These are phyloP conservation scores for Blattamonas nauphoetae DNA, from an alignment of 78 protist species.

Conservation along the genomic window DNA sequence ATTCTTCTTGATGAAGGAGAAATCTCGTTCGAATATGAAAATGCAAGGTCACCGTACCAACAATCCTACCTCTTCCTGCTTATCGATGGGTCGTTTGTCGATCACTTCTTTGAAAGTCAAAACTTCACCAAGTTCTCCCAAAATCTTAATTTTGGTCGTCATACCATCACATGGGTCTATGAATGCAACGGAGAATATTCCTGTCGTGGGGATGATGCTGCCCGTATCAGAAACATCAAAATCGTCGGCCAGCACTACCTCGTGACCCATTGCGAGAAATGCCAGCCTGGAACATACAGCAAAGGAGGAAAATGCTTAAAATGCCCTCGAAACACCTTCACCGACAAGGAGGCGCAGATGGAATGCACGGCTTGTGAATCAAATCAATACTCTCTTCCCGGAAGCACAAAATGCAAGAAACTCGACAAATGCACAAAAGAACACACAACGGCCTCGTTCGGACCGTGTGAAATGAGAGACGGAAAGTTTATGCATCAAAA, in stretches of 20 bases:
- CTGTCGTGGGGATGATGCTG: background rate
- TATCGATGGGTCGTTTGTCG: background rate
- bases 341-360: background rate
- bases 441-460: background rate
- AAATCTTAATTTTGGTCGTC: background rate
- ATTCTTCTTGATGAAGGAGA: background rate
- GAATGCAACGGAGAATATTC: background rate
- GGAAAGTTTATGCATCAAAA: background rate
- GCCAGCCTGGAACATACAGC: background rate
- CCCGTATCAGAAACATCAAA: background rate
- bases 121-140: background rate
- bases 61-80: background rate
- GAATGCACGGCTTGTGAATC: background rate
- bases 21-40: background rate
- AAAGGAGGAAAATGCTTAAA: background rate
- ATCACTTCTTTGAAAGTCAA: background rate
- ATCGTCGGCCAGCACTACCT: background rate
- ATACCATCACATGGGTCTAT: background rate
- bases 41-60: background rate
- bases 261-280: background rate
- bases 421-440: background rate
- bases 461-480: background rate
- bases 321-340: background rate
- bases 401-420: background rate
- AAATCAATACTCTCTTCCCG: background rate